Evolutionary conservation across 306 rosid genomes (phyloP), one percentile per base, ranked within the genome.

Genomic region (Dicorynia guianensis): DNA sequence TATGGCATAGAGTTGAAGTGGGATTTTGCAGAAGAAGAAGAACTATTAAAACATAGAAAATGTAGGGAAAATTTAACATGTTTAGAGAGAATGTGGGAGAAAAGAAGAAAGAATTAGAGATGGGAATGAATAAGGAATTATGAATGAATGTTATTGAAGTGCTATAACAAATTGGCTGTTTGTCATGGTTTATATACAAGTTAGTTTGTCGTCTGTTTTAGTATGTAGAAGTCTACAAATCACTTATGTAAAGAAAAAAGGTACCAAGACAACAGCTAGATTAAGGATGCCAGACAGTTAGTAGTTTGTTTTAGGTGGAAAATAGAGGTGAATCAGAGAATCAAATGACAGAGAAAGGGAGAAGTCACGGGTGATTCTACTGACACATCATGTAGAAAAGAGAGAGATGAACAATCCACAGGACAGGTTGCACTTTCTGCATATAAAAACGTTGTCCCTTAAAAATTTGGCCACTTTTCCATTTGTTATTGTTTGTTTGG

Each of bases 361-460:
- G 78, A 82, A 88, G 84, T 95, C 99, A 95, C 97, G 97, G 98
- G 96, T 85, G 89, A 74, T 60, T 81, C 75, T 70, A 78, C 71
- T 79, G 82, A 77, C 80, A 84, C 40, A 25, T 47, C 60, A 83
- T 20, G 56, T 33, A 53, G 76, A 69, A 20, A 67, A 53, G 69
- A 61, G 72, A 66, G 69, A 80, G 50, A 72, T 30, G 82, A 67
- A 60, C 75, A 80, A 75, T 90, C 42, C 88, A 84, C 82, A 80
- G 30, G 78, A 72, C 77, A 81, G 60, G 86, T 64, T 62, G 67
- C 74, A 67, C 75, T 84, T 87, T 85, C 74, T 18, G 80, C 82
- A 70, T 72, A 82, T 69, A 80, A 79, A 86, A 88, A 67, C 30
- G 69, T 78, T 62, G 58, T 58, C 39, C 62, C 59, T 69, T 15